These are phyloP conservation scores for Wallacemonas sp. DNA, from an alignment of 208 protist genomes.

Conservation along the genomic window DNA sequence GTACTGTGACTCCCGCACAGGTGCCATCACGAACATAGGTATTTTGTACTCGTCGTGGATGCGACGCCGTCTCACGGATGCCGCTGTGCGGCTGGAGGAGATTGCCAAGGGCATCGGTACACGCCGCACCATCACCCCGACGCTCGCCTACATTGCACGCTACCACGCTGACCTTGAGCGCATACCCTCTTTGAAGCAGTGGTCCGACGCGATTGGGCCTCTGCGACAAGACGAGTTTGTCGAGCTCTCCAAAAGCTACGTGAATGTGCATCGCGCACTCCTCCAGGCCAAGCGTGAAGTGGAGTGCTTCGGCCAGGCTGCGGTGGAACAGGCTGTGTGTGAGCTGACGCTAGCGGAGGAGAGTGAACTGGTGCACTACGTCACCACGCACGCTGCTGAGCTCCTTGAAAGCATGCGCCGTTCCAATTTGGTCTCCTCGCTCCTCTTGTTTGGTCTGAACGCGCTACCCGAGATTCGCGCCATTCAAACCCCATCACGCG, in stretches of 20 bases:
- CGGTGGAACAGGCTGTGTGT: constrained; percentile 30
- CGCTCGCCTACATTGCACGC: constrained; percentile 21
- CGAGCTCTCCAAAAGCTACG: background rate
- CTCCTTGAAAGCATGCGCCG: constrained; percentile 32
- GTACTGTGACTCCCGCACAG: constrained; percentile 58
- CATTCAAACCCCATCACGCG: constrained; percentile 29
- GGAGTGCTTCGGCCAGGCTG: constrained; percentile 11
- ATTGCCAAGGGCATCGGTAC: background rate
- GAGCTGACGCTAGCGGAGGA: constrained; percentile 38
- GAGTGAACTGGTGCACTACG: constrained; percentile 24
- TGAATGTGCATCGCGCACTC: constrained; percentile 12
- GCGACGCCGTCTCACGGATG: background rate
- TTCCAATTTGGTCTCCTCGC: constrained; percentile 46
- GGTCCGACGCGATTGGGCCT: constrained; percentile 36
- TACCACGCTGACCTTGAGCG: constrained; percentile 29
- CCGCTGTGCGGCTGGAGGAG: background rate
- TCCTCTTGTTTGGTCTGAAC: constrained; percentile 49
- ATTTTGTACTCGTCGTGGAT: constrained; percentile 51
- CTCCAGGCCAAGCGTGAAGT: constrained; percentile 13
- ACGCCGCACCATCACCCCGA: background rate
- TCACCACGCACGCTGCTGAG: constrained; percentile 12
- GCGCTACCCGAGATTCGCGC: constrained; percentile 62
- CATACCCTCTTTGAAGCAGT: constrained; percentile 45
- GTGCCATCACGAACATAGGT: constrained; percentile 59
- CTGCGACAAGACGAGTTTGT: constrained; percentile 26